Evolutionary conservation across 2,329 filamentous ascomycete genomes (phyloP), one percentile per base, ranked within the genome.

Genomic region (Fusarium cyanostomum): DNA sequence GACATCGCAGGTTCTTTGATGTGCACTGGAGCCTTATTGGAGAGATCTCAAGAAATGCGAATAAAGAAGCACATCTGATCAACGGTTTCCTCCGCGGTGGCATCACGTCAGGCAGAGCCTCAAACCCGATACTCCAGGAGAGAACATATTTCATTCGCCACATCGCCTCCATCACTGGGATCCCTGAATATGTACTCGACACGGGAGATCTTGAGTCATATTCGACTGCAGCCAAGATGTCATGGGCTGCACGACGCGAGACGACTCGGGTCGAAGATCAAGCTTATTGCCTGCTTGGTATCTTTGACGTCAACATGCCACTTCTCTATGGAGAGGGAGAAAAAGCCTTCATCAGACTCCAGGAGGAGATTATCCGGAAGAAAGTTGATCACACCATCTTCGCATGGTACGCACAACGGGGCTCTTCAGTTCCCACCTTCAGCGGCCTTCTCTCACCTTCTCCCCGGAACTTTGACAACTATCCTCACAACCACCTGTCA

Each of bases 281-380:
- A 8, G 72, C 73, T 2, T 75, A 75, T 39, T 72, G 67, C 12
- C 44, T 75, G 10, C 35, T 74, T 10, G 73, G 72, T 5, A 44
- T 75, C 1, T 75, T 75, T 41, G 66, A 63, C 33, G 62, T 74
- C 42, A 70, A 72, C 27, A 73, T 74, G 72, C 64, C 72, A 1
- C 51, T 73, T 1, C 34, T 74, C 0, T 74, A 74, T 12, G 72
- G 72, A 0, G 73, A 74, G 39, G 71, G 72, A 0, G 35, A 59
- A 5, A 58, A 39, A 15, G 70, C 70, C 0, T 72, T 72, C 8
- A 49, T 64, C 15, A 49, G 70, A 3, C 57, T 72, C 1, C 66
- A 71, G 10, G 67, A 70, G n/a, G 64, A 72, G 37, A 71, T 72
- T 7, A 44, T 68, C 16, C 39, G 15, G 7, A 51, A 52, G 3